Conservation (phyloP, 2,329 filamentous ascomycete genomes). For the Aspergillus bombycis region DNA sequence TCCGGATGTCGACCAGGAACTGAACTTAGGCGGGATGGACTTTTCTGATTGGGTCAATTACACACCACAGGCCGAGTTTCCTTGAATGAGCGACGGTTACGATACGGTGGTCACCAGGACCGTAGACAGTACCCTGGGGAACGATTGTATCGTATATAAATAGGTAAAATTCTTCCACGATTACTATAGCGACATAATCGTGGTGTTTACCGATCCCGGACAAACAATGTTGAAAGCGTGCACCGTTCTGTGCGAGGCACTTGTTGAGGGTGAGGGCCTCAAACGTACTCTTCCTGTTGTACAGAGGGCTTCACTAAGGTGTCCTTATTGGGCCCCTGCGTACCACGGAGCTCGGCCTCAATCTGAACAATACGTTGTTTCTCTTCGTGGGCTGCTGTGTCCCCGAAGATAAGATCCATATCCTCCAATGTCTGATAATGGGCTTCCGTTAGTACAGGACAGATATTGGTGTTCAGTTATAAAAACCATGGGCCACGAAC, state of each 20-base stretch:
- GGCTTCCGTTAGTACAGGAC: neutral
- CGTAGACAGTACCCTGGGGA: neutral
- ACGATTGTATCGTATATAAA: neutral
- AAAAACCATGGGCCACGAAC: slow-evolving; percentile 19
- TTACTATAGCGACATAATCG: neutral
- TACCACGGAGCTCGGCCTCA: slow-evolving; percentile 39
- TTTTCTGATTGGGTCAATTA: slow-evolving; percentile 47
- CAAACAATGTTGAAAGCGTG: no score
- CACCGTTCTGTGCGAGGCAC: neutral
- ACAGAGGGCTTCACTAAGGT: slow-evolving; percentile 25
- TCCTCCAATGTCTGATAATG: slow-evolving; percentile 54
- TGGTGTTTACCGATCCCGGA: neutral
- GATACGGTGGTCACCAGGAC: neutral
- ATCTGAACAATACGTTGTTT: slow-evolving; percentile 43
- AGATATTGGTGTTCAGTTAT: neutral
- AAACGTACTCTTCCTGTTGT: slow-evolving; percentile 25
- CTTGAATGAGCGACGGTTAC: slow-evolving; percentile 7
- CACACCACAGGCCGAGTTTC: slow-evolving; percentile 27
- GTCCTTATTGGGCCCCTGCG: slow-evolving; percentile 24
- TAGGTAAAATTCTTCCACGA: neutral
- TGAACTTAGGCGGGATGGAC: slow-evolving; percentile 38
- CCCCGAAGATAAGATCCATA: slow-evolving; percentile 55
- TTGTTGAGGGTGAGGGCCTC: neutral
- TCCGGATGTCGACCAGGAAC: slow-evolving; percentile 35
- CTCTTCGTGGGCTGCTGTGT: slow-evolving; percentile 42